These are phyloP conservation scores for Mucor ambiguus DNA, from an alignment of 371 early-diverging fungal genomes.

Conservation along the genomic window DNA sequence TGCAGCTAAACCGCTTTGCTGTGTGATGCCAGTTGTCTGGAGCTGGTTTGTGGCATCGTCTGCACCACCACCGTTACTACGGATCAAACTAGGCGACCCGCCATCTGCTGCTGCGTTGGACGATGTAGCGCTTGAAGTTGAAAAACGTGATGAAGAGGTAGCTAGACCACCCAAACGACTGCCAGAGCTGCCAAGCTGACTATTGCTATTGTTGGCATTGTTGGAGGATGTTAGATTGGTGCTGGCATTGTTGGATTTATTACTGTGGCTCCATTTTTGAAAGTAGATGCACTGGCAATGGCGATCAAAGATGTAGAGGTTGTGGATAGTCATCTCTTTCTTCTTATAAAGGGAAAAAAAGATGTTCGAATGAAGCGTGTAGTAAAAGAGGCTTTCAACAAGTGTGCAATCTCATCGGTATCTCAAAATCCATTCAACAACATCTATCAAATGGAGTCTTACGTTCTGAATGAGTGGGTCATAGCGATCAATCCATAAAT, in stretches of 20 bases:
- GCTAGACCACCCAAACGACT: constrained; percentile 35
- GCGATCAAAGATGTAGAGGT: constrained; percentile 90
- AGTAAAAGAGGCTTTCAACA: neutral
- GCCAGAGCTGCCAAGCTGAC: constrained; percentile 33
- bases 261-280: constrained; percentile 68
- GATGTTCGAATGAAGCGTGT: neutral
- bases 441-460: no score
- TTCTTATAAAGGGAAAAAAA: neutral
- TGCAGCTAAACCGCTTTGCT: constrained; percentile 48
- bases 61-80: constrained; percentile 13
- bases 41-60: constrained; percentile 26
- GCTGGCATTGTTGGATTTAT: constrained; percentile 27
- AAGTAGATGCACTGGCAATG: constrained; percentile 90
- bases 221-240: constrained; percentile 12
- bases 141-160: constrained; percentile 38
- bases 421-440: neutral
- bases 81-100: constrained; percentile 7
- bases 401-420: neutral
- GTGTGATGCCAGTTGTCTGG: constrained; percentile 26
- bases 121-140: constrained; percentile 42
- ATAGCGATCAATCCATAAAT: no score
- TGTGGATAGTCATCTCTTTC: constrained; percentile 67
- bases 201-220: constrained; percentile 24
- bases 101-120: constrained; percentile 25
- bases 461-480: no score